Evolutionary conservation across 2,329 filamentous ascomycete genomes (phyloP), one percentile per base, ranked within the genome.

Genomic region (Fusarium longipes): DNA sequence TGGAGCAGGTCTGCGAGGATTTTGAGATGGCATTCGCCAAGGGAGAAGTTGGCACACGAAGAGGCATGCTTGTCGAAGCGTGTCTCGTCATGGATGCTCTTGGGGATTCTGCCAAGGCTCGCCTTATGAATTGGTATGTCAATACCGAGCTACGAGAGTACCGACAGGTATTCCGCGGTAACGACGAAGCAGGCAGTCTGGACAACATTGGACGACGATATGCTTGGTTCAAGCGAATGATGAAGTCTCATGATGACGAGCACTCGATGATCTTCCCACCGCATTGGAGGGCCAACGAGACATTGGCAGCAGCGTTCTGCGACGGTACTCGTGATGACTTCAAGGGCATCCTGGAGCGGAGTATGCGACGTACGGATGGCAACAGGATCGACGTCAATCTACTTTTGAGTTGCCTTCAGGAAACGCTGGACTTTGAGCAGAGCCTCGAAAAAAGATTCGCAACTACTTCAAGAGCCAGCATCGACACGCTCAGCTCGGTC

Each of bases 1-100:
- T 97, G 57, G 96, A 99, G 81, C 96, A 99, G 79, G 91, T 99
- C n/a, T 99, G 96, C 77, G 96, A 98, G 80, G 96, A 99, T 79
- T 99, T 99, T 76, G 96, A 99, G 82, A 87, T 97, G 59, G 91
- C 92, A 0, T 99, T 98, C 79, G 91, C 94, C 20, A 97, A 95
- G 78, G 90, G 89, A 22, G 95, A 98, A 78, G 89, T 97, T 15
- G 83, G 84, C 5, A 82, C 87, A 57, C 89, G 89, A 69, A 89
- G 87, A 69, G 86, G 84, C 15, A 89, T 90, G 76, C 84, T 99
- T 56, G 84, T 91, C 33, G 96, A 99, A 79, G 93, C 93, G 1
- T 98, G 96, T 77, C 83, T 92, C 66, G 95, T 99, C 35, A 95
- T 97, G 86, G 96, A 99, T 81, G 93, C 96, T 14, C 83, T 99